A percentile compares a stretch with the other conserved stretches of the same genome.
Conservation (phyloP, 2,329 filamentous ascomycete species). For the Calonectria hongkongensis region DNA sequence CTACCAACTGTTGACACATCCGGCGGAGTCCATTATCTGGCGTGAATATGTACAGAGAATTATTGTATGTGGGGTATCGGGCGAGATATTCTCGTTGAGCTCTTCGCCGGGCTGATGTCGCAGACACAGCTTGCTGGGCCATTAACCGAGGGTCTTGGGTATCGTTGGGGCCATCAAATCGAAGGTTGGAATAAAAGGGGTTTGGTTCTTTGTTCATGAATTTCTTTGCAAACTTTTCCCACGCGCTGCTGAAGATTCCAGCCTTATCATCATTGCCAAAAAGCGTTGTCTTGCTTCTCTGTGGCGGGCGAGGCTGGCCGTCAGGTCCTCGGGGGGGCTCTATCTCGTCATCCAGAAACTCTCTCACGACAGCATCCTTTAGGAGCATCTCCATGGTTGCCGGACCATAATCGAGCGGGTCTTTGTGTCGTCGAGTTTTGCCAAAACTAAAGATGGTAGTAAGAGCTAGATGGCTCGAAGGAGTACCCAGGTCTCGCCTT, state of each 20-base stretch:
- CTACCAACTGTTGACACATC: constrained; percentile 91
- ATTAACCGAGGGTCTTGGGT: constrained; percentile 89
- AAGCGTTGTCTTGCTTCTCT: constrained; percentile 58
- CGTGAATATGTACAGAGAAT: constrained; percentile 89
- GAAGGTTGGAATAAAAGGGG: constrained; percentile 89
- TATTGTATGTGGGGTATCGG: constrained; percentile 93
- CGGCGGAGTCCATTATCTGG: constrained; percentile 86
- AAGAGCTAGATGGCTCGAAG: constrained; percentile 84
- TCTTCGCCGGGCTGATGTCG: constrained; percentile 87
- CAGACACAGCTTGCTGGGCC: constrained; percentile 92
- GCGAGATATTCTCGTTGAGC: constrained; percentile 93
- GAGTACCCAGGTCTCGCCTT: constrained; percentile 87
- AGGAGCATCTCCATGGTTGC: constrained; percentile 96
- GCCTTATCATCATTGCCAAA: constrained; percentile 69
- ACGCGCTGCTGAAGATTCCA: constrained; percentile 76
- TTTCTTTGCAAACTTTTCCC: constrained; percentile 74
- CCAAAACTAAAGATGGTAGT: constrained; percentile 81
- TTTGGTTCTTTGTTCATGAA: constrained; percentile 86
- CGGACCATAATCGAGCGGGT: constrained; percentile 93
- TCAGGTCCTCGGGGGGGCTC: constrained; percentile 55
- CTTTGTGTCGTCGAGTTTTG: constrained; percentile 77
- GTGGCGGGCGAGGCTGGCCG: constrained; percentile 57
- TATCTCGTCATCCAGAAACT: constrained; percentile 85
- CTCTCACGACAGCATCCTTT: constrained; percentile 95
- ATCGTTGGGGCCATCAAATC: constrained; percentile 83